Percentiles rank a stretch among this genome's conserved stretches.
Evolutionary conservation across 202 grass and related monocot genomes (phyloP).

Genomic region (Tripidium arundinaceum): DNA sequence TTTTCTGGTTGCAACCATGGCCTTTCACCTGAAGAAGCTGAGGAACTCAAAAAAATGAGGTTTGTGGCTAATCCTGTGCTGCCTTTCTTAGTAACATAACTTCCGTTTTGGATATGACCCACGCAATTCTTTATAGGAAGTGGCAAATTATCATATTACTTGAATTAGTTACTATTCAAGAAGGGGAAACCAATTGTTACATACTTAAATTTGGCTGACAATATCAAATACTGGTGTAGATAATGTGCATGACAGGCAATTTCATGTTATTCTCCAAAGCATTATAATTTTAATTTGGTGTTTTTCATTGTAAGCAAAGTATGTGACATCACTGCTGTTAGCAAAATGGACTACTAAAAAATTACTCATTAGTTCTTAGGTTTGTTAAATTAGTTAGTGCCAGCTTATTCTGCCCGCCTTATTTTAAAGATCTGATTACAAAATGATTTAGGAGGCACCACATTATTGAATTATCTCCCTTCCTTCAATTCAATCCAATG

Average conservation of each 20-base stretch:
- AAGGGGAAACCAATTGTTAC: not conserved
- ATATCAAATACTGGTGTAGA: not conserved
- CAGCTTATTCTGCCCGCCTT: not conserved
- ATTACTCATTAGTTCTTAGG: not conserved
- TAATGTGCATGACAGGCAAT: not conserved
- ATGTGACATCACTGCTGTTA: not conserved
- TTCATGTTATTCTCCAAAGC: not conserved
- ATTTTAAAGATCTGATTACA: conserved; percentile 7
- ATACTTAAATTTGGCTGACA: not conserved
- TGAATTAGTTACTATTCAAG: conserved; percentile 10
- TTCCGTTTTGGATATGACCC: not conserved
- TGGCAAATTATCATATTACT: not conserved
- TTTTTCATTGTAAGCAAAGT: not conserved
- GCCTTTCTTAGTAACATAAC: not conserved
- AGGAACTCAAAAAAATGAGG: conserved; percentile 93
- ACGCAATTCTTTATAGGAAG: not conserved
- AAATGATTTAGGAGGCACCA: not conserved
- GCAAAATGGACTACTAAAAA: not conserved
- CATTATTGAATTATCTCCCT: not conserved
- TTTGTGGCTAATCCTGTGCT: conserved; percentile 30
- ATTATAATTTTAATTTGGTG: not conserved
- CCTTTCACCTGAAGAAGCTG: conserved; percentile 72
- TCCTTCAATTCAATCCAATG: not conserved
- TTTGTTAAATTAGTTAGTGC: not conserved
- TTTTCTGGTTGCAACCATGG: conserved; percentile 96